These are phyloP conservation scores for Trametes sp. DNA, from an alignment of 1,284 basidiomycete species.

Conservation along the genomic window DNA sequence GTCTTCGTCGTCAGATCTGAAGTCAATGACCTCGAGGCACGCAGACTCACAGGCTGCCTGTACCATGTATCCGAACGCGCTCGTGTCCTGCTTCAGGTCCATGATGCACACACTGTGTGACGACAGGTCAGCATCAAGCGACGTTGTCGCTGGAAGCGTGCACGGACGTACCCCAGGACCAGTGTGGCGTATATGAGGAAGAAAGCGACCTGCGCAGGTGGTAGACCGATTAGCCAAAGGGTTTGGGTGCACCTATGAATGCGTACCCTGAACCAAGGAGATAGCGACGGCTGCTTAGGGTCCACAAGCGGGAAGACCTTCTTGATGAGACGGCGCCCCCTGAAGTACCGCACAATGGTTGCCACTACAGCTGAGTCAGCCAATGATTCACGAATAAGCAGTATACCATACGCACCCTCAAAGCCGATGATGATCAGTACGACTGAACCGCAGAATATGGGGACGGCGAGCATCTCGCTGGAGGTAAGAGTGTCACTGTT, in stretches of 20 bases:
- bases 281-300: slow-evolving; percentile 40
- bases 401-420: slow-evolving; percentile 47
- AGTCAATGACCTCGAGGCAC: not conserved
- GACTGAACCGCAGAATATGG: slow-evolving; percentile 53
- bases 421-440: slow-evolving; percentile 51
- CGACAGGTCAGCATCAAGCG: not conserved
- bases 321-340: slow-evolving; percentile 45
- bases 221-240: not conserved
- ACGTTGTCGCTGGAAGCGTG: not conserved
- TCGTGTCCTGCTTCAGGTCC: slow-evolving; percentile 45
- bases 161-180: slow-evolving; percentile 25
- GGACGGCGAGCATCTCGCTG: slow-evolving; percentile 50
- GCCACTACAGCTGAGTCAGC: slow-evolving; percentile 37
- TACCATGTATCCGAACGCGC: slow-evolving; percentile 54
- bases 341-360: slow-evolving; percentile 47
- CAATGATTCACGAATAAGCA: too few species aligned
- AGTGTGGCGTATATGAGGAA: slow-evolving; percentile 41
- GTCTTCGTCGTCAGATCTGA: not conserved
- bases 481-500: too few species aligned
- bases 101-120: slow-evolving; percentile 49
- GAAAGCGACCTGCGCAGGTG: slow-evolving; percentile 36
- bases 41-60: slow-evolving; percentile 55
- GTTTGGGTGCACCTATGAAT: not conserved
- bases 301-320: slow-evolving; percentile 52
- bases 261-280: slow-evolving; percentile 43